Evolutionary conservation across 306 rosid species (phyloP).

Genomic region (Cyclanthera cordifolia): DNA sequence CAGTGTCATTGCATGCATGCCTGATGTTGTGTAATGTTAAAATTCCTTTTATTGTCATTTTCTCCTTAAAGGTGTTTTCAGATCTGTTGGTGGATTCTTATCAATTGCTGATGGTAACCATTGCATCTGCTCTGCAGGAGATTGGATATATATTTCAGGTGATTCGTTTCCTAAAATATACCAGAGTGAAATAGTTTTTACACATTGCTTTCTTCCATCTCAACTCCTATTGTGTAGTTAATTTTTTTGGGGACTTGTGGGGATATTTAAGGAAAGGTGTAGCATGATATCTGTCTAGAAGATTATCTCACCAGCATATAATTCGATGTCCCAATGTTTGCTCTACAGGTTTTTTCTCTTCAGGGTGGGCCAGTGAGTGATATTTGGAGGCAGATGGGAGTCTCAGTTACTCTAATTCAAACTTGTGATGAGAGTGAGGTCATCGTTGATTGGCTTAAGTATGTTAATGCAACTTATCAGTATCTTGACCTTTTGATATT

Average conservation of each 20-base stretch:
- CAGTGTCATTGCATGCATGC: not conserved
- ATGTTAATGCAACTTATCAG: conserved; percentile 19
- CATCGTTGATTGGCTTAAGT: conserved; percentile 84
- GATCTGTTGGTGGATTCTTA: conserved; percentile 70
- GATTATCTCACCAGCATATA: not conserved
- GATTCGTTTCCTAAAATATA: not conserved
- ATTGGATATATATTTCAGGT: conserved; percentile 80
- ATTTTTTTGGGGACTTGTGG: not conserved
- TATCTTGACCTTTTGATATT: not conserved
- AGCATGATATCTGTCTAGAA: not conserved
- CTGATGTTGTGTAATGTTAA: not conserved
- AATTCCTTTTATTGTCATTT: conserved; percentile 4
- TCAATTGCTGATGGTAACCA: conserved; percentile 66
- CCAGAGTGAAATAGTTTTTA: not conserved
- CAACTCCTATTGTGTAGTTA: not conserved
- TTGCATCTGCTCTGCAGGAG: conserved; percentile 66
- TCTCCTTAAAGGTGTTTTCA: conserved; percentile 54
- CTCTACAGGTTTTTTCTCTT: conserved; percentile 67
- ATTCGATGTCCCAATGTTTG: not conserved
- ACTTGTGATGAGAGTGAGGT: conserved; percentile 38
- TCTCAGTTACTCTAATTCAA: conserved; percentile 42
- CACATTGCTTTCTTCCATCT: not conserved
- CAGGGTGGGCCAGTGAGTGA: conserved; percentile 60
- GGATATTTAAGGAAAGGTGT: not conserved
- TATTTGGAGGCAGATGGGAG: conserved; percentile 60